Percentiles rank a stretch among this genome's conserved stretches.
phyloP scores from a whole-genome alignment of 2,329 filamentous ascomycete species.

The Dissoconium aciculare region DNA sequence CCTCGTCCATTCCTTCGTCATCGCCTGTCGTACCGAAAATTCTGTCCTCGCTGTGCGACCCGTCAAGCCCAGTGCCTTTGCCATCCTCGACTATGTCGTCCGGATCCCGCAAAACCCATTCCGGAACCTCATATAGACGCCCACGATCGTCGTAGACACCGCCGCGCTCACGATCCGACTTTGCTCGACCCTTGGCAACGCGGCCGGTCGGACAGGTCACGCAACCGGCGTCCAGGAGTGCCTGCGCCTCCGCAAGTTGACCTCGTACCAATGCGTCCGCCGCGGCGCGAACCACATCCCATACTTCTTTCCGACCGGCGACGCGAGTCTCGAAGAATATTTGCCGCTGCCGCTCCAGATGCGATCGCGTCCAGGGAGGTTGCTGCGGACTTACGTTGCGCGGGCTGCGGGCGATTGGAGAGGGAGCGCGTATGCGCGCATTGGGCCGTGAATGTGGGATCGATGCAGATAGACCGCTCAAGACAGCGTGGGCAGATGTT shows the following conservation, averaged over 20 bases:
- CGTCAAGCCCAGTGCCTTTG: too few species aligned
- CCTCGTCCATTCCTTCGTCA: slow-evolving; percentile 12
- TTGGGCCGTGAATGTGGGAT: slow-evolving; percentile 14
- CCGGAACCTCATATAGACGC: slow-evolving; percentile 29
- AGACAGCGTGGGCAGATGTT: too few species aligned
- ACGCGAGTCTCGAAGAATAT: slow-evolving; percentile 89
- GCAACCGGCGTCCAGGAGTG: slow-evolving; percentile 62
- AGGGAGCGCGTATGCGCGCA: slow-evolving; percentile 15
- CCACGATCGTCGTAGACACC: slow-evolving; percentile 33
- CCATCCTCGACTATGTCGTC: slow-evolving; percentile 23
- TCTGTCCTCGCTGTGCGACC: too few species aligned
- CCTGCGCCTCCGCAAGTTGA: slow-evolving; percentile 47
- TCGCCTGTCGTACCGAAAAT: too few species aligned
- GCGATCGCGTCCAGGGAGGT: slow-evolving; percentile 49
- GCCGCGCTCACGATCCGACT: slow-evolving; percentile 12
- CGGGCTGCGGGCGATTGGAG: slow-evolving; percentile 11
- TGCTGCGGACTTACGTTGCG: slow-evolving; percentile 11
- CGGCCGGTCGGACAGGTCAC: slow-evolving; percentile 31
- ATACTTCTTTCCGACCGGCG: slow-evolving; percentile 61
- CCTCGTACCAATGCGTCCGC: slow-evolving; percentile 50
- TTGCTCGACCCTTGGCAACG: slow-evolving; percentile 13
- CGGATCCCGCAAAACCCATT: slow-evolving; percentile 33
- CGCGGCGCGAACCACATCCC: slow-evolving; percentile 57
- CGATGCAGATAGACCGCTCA: too few species aligned
- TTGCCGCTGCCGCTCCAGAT: slow-evolving; percentile 54